Base-by-base conservation (phyloP, 2,329 filamentous ascomycete species). In the Xylariales sp. region DNA sequence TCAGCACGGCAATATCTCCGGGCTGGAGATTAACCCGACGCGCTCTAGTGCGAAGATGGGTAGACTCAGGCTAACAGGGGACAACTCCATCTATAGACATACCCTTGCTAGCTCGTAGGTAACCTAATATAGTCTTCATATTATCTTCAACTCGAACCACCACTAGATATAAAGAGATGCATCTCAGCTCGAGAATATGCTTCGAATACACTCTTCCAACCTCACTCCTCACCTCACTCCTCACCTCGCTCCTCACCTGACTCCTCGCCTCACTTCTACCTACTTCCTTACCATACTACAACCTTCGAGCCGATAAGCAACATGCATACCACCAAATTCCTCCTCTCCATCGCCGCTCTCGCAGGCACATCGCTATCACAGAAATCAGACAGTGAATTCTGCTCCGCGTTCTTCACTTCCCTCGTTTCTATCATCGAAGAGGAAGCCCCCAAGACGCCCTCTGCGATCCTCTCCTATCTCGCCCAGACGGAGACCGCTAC, bases 331-430 rank as follows among this genome's bases (percentile, higher is more conserved):
- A 62, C 46, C 18, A 59, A 6, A 1, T 1, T 39, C 4, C 12
- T 66, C 36, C 48, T 65, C 48, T 36, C 64, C 3, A 23, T 62
- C 23, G 58, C 58, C 39, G 64, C 64, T 32, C 53, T 66, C 18
- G 46, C 58, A 16, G 64, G 64, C 58, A 62, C 53, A 3, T n/a
- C 64, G 14, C 53, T 66, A 2, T 34, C 58, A 1, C 64, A 66
- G 64, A 48, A 41, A 54, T 66, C 64, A 7, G 64, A 58, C 36
- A 36, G 12, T 32, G 45, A 28, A 23, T 66, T 53, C 53, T 66
- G 64, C 53, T 32, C 12, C 64, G 46, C 58, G 9, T 4, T 46
- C n/a, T 1, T 45, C n/a, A 39, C 6, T 16, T 66, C 64, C n/a
- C 18, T 66, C 34, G 14, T 9, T 9, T 32, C 14, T 14, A 3